Evolutionary conservation across 305 asterid genomes (phyloP), one percentile per base, ranked within the genome.

Genomic region (Fraxinus platypoda): DNA sequence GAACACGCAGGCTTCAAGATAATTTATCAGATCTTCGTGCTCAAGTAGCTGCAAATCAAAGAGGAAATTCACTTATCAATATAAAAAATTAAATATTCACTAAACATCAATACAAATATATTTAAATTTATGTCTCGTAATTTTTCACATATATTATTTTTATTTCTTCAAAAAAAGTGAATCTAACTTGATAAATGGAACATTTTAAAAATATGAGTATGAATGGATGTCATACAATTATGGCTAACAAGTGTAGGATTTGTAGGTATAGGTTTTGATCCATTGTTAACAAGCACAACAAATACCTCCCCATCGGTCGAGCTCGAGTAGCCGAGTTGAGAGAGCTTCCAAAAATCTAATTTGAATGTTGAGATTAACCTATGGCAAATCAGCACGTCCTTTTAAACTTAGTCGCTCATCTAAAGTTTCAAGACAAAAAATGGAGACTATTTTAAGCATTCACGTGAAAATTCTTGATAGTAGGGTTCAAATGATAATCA

Each of bases 11-110:
- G 86, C 95, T 95, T 83, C 98, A 93, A 84, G 99, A 95, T 82
- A 95, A 95, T 83, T 85, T 95, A 81, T 95, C 99, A 0, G 99
- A 95, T 83, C 97, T 95, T 77, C 99, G 83, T 38, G 99, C 99
- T 0, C 99, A 95, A 88, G 92, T 95, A 73, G 99, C 98, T 80
- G 99, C 99, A 23, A 95, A 93, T 87, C 99, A 92, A 87, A 87
- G 99, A 87, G 99, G 98, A 81, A 93, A 93, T 34, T 82, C 93
- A 17, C 97, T 95, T 75, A 93, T 95, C 33, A n/a, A n/a, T n/a
- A n/a, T n/a, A n/a, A n/a, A n/a, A n/a, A n/a, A n/a, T n/a, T n/a
- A n/a, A n/a, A n/a, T n/a, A n/a, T n/a, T n/a, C n/a, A n/a, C n/a
- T n/a, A 28, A 46, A 3, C 57, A 46, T 6, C 15, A 41, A 41